These are phyloP conservation scores for Pythium myriotylum DNA, from an alignment of 352 stramenopile species.

Conservation along the genomic window DNA sequence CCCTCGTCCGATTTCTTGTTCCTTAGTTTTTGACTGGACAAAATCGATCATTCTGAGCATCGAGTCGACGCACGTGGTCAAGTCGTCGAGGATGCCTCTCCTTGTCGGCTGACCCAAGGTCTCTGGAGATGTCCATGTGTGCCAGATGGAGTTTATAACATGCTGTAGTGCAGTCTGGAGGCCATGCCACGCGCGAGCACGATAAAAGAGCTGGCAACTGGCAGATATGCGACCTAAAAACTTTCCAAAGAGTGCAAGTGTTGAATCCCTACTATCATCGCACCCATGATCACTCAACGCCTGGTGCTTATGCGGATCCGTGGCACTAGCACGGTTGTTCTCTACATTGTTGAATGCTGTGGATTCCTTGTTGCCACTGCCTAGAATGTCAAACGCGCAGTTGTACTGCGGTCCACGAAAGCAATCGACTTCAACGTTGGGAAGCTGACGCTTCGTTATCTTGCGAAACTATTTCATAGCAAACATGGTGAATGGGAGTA, in stretches of 20 bases:
- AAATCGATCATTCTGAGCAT: constrained; percentile 68
- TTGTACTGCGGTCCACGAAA: constrained; percentile 8
- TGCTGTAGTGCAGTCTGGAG: constrained; percentile 58
- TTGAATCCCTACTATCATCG: not conserved
- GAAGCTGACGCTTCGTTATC: not conserved
- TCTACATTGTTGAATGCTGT: no score
- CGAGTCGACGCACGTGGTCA: constrained; percentile 36
- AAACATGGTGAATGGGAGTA: not conserved
- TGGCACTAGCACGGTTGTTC: no score
- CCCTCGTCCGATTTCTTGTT: constrained; percentile 20
- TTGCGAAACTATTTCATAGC: constrained; percentile 6
- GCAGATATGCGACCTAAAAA: constrained; percentile 47
- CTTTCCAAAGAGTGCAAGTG: constrained; percentile 20
- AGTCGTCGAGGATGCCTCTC: constrained; percentile 17
- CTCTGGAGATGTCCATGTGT: constrained; percentile 55
- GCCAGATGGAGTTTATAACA: constrained; percentile 59
- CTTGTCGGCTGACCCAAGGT: constrained; percentile 17
- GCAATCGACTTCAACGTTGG: constrained; percentile 11
- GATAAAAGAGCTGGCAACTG: constrained; percentile 48
- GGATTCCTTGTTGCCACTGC: not conserved
- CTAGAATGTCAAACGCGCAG: constrained; percentile 10
- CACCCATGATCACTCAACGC: no score
- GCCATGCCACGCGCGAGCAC: constrained; percentile 51
- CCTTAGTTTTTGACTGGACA: constrained; percentile 23
- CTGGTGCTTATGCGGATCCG: no score